Base-by-base conservation (phyloP, 805 yeast genomes). In the Candida sanyiensis region DNA sequence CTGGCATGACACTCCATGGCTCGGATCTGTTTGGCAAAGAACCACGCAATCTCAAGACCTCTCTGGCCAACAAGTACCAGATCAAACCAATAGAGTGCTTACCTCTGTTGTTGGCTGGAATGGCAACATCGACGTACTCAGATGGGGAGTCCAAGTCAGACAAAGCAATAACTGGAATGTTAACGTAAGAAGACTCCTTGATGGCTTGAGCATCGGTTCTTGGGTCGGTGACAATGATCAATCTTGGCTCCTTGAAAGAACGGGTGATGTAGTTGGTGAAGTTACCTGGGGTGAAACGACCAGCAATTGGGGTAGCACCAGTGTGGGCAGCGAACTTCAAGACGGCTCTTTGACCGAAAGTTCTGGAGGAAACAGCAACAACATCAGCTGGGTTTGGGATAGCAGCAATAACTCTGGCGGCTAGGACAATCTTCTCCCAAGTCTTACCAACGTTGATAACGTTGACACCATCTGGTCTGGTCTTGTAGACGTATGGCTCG, bases 251-350 rank as follows among this genome's bases (percentile, higher is more conserved):
- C 79, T 90, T 93, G 96, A 93, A 93, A 61, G 97, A 87, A 77
- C 97, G 90, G 74, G 98, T 93, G 80, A 90, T 93, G 80, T 93
- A 93, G 80, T 93, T 93, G 70, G 99, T 93, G 93, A 93, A 93
- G 78, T 84, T 82, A 86, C 99, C 99, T 75, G 99, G 99, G 63
- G 98, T 93, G 85, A 93, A 93, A 80, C 99, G 88, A 76, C 99
- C 99, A 62, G 98, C 99, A 76, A 93, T 90, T 69, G 99, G 89
- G 60, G 97, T 90, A 59, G 98, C 96, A 73, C 97, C 97, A 62
- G 97, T 89, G 89, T 93, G 97, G 62, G 96, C 86, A 67, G 99
- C 97, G 67, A 83, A 93, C 80, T 93, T 93, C 73, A 93, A 83
- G 59, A 90, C 99, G 67, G 98, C 99, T 80, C 99, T 93, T 80